phyloP scores from a whole-genome alignment of 176 grass and related monocot genomes.

The Melocanna baccifera region DNA sequence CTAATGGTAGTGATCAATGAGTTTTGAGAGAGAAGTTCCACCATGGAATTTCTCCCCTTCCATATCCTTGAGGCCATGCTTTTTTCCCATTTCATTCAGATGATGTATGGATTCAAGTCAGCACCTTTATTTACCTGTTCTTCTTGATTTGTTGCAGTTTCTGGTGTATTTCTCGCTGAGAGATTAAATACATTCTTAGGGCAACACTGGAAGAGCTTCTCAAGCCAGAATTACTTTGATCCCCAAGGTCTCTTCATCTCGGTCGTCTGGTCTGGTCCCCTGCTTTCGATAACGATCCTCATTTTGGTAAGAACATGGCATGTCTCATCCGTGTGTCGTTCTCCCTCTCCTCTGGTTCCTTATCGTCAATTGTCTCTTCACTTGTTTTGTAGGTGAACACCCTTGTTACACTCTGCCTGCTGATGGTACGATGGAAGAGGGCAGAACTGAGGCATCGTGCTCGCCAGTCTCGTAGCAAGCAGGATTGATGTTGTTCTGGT shows the following conservation, averaged over 20 bases:
- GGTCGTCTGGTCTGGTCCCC: constrained; percentile 82
- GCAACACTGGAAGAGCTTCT: constrained; percentile 85
- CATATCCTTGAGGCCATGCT: background rate
- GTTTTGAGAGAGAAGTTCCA: background rate
- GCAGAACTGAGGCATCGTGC: constrained; percentile 72
- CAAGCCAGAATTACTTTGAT: constrained; percentile 93
- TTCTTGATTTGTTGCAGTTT: constrained; percentile 53
- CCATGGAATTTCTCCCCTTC: background rate
- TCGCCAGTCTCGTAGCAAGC: constrained; percentile 50
- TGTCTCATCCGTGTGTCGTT: background rate
- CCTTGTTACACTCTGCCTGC: constrained; percentile 62
- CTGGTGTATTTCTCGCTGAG: constrained; percentile 80
- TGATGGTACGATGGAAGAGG: constrained; percentile 88
- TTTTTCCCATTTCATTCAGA: background rate
- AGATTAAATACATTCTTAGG: constrained; percentile 67
- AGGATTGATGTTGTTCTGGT: constrained; percentile 54
- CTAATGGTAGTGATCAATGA: background rate
- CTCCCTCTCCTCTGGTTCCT: background rate
- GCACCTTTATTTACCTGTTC: background rate
- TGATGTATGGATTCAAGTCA: background rate
- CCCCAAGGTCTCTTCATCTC: constrained; percentile 84
- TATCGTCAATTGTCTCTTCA: background rate
- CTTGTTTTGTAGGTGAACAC: constrained; percentile 67
- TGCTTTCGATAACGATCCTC: constrained; percentile 64
- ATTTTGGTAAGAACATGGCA: constrained; percentile 54